phyloP scores from a whole-genome alignment of 352 stramenopile species.

The Pythium brassicae region DNA sequence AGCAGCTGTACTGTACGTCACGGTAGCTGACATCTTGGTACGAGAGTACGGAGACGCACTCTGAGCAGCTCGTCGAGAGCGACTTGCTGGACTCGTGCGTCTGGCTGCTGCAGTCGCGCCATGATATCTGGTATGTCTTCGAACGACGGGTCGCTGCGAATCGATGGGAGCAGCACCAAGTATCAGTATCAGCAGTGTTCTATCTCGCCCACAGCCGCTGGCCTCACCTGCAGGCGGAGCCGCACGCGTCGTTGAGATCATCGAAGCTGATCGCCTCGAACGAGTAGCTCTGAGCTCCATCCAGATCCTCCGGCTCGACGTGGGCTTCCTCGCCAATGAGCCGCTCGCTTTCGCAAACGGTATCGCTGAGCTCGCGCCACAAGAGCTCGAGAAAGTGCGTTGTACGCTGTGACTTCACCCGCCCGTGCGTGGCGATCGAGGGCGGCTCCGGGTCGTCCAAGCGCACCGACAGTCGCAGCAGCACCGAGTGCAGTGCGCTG shows the following conservation, averaged over 20 bases:
- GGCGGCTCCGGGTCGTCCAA: neutral
- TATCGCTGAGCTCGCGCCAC: slow-evolving; percentile 1
- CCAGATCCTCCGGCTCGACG: neutral
- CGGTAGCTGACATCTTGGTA: no score
- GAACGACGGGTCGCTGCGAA: slow-evolving; percentile 8
- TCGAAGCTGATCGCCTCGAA: slow-evolving; percentile 43
- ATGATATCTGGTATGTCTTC: slow-evolving; percentile 14
- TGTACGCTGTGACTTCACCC: neutral
- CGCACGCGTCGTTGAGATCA: slow-evolving; percentile 32
- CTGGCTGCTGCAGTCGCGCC: neutral
- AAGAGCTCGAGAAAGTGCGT: slow-evolving; percentile 7
- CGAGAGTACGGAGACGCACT: neutral
- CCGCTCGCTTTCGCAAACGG: neutral
- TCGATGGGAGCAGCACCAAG: no score
- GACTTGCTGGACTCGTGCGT: neutral
- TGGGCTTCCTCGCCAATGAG: neutral
- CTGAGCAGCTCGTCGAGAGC: slow-evolving; percentile 13
- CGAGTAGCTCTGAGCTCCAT: slow-evolving; percentile 15
- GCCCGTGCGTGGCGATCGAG: no score
- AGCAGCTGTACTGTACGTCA: neutral
- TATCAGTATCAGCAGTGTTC: neutral
- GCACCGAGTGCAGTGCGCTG: slow-evolving; percentile 1
- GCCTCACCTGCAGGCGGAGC: slow-evolving; percentile 30
- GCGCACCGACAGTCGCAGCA: slow-evolving; percentile 4
- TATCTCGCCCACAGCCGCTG: neutral